Evolutionary conservation across 1,284 basidiomycete species (phyloP), one percentile per base, ranked within the genome.

Genomic region (Marasmius oreades): DNA sequence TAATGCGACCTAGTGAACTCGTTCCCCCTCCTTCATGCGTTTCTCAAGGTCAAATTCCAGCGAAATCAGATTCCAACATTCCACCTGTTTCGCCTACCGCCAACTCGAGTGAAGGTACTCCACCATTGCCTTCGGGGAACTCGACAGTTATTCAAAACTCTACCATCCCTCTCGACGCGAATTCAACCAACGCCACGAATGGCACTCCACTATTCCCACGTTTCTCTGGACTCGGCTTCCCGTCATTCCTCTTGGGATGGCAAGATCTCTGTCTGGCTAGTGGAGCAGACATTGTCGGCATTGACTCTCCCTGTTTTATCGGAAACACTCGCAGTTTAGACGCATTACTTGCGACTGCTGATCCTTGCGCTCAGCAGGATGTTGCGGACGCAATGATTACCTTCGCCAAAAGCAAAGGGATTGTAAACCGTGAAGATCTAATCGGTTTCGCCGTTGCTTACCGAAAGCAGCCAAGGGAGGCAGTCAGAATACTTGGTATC

Each of bases 371-470:
- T 24, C 77, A 79, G 57, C 78, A 79, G 62, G 69, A 73, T 57
- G 70, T 73, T 51, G 76, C 77, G 3, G 78, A 80, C 61, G 67
- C 66, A 18, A 80, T 80, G 77, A 73, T 79, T 59, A 69, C 70
- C 51, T 79, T 77, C 52, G 77, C 77, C 28, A 79, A 79, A 58
- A 73, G 72, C 7, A 16, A 67, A 12, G 73, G 73, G 14, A 67
- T 78, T 42, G 66, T 57, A 10, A 78, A 79, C 67, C 62, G 61
- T 47, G 64, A 68, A 2, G 73, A 67, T 1, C 65, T 79, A 56
- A 75, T 79, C 58, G 66, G 71, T 12, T 71, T 74, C 39, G 77
- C 77, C 11, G 59, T 77, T 34, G 64, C 65, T 11, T 79, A 77
- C 62, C 69, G 73, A 20, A 59, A 68, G 54, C 72, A 78, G 57